A percentile compares a stretch with the other conserved stretches of the same genome.
These are phyloP conservation scores for Lasiosphaeriaceae sp. DNA, from an alignment of 495 filamentous ascomycete species.

Conservation along the genomic window DNA sequence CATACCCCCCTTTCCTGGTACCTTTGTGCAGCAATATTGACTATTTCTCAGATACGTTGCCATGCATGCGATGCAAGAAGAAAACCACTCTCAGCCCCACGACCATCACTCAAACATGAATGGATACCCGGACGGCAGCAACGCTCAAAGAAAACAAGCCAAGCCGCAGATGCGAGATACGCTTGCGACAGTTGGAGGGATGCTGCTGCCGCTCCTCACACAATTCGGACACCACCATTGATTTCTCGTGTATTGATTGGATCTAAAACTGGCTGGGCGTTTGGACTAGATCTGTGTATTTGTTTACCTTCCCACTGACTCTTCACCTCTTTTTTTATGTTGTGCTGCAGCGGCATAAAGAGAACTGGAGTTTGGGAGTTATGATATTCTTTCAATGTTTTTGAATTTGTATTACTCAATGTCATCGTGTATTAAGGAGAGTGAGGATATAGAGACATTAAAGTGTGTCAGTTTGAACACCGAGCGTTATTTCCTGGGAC, in stretches of 20 bases:
- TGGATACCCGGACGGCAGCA: constrained; percentile 60
- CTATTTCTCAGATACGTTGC: constrained; percentile 73
- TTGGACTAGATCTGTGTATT: background rate
- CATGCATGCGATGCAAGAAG: constrained; percentile 97
- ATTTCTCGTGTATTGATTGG: background rate
- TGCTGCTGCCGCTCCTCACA: constrained; percentile 84
- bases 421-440: too few species aligned
- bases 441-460: too few species aligned
- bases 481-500: too few species aligned
- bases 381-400: background rate
- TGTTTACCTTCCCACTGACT: background rate
- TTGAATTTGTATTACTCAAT: background rate
- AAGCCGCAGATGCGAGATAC: constrained; percentile 60
- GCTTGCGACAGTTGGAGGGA: constrained; percentile 75
- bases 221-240: constrained; percentile 86
- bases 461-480: too few species aligned
- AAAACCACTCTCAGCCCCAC: constrained; percentile 44
- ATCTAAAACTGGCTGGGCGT: constrained; percentile 9
- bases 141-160: constrained; percentile 45
- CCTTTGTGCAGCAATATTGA: background rate
- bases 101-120: constrained; percentile 54
- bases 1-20: background rate
- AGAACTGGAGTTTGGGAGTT: background rate
- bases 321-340: background rate
- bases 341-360: background rate